Conservation (phyloP, 2,329 filamentous ascomycete genomes). For the Botrytis aclada region DNA sequence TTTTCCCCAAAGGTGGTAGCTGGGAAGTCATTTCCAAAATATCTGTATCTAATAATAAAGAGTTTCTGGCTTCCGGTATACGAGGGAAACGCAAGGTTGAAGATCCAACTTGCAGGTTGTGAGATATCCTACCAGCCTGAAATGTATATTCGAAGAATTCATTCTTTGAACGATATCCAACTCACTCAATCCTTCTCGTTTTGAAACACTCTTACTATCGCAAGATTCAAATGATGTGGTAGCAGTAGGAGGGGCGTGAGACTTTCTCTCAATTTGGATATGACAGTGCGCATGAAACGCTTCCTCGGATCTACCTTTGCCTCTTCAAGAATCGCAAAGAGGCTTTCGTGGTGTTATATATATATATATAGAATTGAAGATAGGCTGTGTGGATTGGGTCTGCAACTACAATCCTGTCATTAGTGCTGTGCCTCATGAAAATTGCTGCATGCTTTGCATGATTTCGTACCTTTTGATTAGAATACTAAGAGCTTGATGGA, state of each 20-base stretch:
- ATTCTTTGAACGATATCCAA: not conserved
- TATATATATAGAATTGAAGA: not conserved
- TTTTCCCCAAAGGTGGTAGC: not conserved
- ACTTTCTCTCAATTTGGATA: not conserved
- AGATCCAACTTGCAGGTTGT: not conserved
- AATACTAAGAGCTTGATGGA: not conserved
- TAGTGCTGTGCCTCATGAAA: not conserved
- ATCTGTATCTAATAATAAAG: not conserved
- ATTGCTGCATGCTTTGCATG: not conserved
- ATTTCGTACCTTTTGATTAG: accelerated
- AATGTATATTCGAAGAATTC: not conserved
- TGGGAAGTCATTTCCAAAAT: not conserved
- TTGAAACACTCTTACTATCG: not conserved
- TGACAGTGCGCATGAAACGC: not conserved
- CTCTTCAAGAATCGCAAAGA: not conserved
- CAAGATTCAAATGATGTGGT: not conserved
- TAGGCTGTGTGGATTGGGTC: not conserved
- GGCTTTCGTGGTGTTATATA: not conserved
- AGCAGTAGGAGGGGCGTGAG: not conserved
- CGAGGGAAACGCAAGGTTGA: not conserved
- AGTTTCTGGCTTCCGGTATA: not conserved
- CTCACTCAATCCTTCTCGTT: not conserved
- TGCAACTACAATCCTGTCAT: not conserved
- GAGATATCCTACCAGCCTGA: not conserved
- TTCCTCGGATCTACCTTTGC: not conserved